Evolutionary conservation across 331 rosid genomes (phyloP), one percentile per base, ranked within the genome.

Genomic region (Rhamnella rubrinervis): DNA sequence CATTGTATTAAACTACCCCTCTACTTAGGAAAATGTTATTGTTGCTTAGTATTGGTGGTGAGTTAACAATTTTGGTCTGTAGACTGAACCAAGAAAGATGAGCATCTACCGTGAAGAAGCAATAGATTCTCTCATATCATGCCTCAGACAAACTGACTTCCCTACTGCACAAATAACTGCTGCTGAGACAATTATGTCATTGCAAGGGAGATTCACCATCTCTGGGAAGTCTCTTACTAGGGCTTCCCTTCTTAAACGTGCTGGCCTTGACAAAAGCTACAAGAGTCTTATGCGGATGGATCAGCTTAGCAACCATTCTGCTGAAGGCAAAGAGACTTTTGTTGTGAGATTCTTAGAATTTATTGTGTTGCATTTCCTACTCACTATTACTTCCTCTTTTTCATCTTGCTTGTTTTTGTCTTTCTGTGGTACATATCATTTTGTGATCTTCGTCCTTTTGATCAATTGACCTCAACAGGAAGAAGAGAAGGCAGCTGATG

Each of bases 101-200:
- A 93, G 98, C 82, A 87, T 93, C 75, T 93, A 87, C 79, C 89
- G 97, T 16, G 97, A 93, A 85, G 97, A 93, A 82, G 95, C 97
- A 15, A 85, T 90, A 68, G 98, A 90, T 67, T 66, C 74, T 70
- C 95, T 93, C 72, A 84, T 90, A 72, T 83, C 91, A 63, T 93
- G 98, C 86, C 89, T 93, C 57, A 76, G 81, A 80, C 85, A 88
- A 74, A 68, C 68, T 6, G 90, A 88, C 21, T 81, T 76, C 73
- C 98, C 90, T 9, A 61, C 73, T 63, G 83, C 80, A 53, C 98
- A 90, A 79, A 66, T 87, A 58, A 84, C 78, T 35, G 96, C 97
- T 63, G 96, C 96, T 11, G 89, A 90, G 76, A 90, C 82, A 59
- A 85, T 93, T 38, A 59, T 85, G 73, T 90, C 88, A 64, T 72